Base-by-base conservation (phyloP, 2,329 filamentous ascomycete species). In the Neonectria neomacrospora region DNA sequence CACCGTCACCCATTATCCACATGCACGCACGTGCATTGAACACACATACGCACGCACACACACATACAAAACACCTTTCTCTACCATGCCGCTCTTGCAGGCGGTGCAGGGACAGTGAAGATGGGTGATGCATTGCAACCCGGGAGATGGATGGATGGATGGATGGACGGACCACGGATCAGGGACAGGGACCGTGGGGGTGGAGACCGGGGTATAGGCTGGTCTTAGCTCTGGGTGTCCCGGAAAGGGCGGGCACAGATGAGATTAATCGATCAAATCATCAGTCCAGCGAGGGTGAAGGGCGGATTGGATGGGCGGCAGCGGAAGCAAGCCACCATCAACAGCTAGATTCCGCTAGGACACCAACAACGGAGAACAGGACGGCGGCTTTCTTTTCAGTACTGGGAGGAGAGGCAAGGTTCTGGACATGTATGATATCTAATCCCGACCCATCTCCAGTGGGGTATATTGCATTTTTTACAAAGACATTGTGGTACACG, bases 391-490 rank as follows among this genome's bases (percentile, higher is more conserved):
- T 50, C 47, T 50, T 32, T 32, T 50, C 51, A 20, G 22, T 30
- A 45, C 16, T 30, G 18, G 51, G 32, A 54, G 41, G 14, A 39
- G 41, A 28, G 41, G 18, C 23, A 23, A 45, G 30, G 44, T 18
- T 61, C 63, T 68, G 63, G 71, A 61, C 61, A 61, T 73, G 69
- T 73, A 73, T 67, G 66, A 65, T 71, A 73, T 72, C 53, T 71
- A 68, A 72, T 68, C 54, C 64, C 59, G 45, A 57, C 61, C 65
- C 48, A 61, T 62, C 45, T 55, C 63, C 51, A 51, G 63, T 60
- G 41, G 59, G 54, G 47, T 60, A 45, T 45, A 30, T 55, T 47
- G 30, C 26, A 41, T 63, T 54, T 65, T 37, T 64, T 61, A 61
- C 28, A 48, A 20, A 53, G 22, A 60, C 34, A 32, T 60, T 52